These are phyloP conservation scores for Nannochloropsis limnetica DNA, from an alignment of 352 stramenopile species.

Conservation along the genomic window DNA sequence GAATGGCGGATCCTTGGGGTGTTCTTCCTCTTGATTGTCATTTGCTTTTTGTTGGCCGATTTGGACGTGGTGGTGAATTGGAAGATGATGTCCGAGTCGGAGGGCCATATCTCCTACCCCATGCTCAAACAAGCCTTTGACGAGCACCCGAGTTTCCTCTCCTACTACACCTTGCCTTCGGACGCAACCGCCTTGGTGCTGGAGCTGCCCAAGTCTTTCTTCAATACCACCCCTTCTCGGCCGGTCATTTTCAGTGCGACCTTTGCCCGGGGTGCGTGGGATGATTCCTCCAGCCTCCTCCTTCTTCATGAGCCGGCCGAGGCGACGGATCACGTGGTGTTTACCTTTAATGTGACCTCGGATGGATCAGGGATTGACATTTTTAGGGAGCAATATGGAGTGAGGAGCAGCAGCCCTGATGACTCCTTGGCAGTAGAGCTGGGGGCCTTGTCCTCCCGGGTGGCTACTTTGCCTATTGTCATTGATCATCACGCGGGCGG, in stretches of 20 bases:
- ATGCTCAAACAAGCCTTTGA: neutral
- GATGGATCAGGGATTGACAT: slow-evolving; percentile 44
- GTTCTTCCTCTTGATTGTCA: slow-evolving; percentile 18
- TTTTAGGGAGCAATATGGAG: slow-evolving; percentile 41
- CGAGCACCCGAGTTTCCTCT: neutral
- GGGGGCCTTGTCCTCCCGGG: neutral
- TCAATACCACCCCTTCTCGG: slow-evolving; percentile 6
- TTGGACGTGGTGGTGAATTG: slow-evolving; percentile 20
- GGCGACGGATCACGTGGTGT: slow-evolving; percentile 50
- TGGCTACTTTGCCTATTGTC: slow-evolving; percentile 37
- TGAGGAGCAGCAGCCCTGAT: slow-evolving; percentile 33
- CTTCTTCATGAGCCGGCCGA: slow-evolving; percentile 50
- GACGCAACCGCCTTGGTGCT: neutral
- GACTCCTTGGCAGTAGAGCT: slow-evolving; percentile 11
- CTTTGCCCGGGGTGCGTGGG: slow-evolving; percentile 43
- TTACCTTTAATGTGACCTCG: slow-evolving; percentile 45
- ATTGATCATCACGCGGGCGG: slow-evolving; percentile 28
- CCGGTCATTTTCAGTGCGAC: slow-evolving; percentile 44
- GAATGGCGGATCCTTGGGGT: slow-evolving; percentile 27
- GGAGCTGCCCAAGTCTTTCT: neutral
- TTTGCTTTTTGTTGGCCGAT: slow-evolving; percentile 26
- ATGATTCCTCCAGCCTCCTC: slow-evolving; percentile 38
- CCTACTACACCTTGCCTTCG: neutral
- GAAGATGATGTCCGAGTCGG: slow-evolving; percentile 7
- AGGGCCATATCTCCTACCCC: neutral